phyloP scores from a whole-genome alignment of 2,329 filamentous ascomycete species.

The Metarhizium anisopliae region DNA sequence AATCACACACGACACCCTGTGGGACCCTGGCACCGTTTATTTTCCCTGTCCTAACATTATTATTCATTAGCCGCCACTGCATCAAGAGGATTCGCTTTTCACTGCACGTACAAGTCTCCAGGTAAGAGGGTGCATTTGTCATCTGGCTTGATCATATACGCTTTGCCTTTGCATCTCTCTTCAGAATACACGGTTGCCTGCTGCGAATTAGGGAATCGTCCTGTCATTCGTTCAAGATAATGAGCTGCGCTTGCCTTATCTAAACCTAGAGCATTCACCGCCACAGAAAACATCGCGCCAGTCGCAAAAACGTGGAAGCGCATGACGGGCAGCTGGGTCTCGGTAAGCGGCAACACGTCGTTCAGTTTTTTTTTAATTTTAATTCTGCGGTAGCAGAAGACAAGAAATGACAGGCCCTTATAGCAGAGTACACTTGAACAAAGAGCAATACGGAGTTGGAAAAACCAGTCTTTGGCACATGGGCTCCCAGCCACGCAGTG shows the following conservation, averaged over 20 bases:
- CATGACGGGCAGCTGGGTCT: neutral
- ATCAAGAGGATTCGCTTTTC: neutral
- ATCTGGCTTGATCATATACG: conserved; percentile 1
- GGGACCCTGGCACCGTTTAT: neutral
- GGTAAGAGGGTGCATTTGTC: neutral
- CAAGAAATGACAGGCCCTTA: too few relatives aligned
- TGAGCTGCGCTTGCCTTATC: neutral
- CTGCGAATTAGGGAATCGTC: neutral
- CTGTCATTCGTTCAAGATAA: too few relatives aligned
- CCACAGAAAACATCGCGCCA: neutral
- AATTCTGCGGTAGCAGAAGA: too few relatives aligned
- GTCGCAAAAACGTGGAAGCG: neutral
- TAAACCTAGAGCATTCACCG: neutral
- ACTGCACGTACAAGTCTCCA: neutral
- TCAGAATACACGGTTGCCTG: conserved; percentile 2
- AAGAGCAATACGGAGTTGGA: too few relatives aligned
- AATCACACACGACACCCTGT: conserved; percentile 1
- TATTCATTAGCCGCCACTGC: neutral
- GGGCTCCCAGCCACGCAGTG: too few relatives aligned
- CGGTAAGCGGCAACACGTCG: too few relatives aligned
- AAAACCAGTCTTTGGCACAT: too few relatives aligned
- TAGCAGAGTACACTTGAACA: too few relatives aligned
- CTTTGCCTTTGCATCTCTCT: neutral
- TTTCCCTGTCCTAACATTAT: neutral
- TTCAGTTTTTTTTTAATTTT: too few relatives aligned